Evolutionary conservation across 805 yeast genomes (phyloP), one percentile per base, ranked within the genome.

Genomic region (Schizosaccharomyces japonicus): DNA sequence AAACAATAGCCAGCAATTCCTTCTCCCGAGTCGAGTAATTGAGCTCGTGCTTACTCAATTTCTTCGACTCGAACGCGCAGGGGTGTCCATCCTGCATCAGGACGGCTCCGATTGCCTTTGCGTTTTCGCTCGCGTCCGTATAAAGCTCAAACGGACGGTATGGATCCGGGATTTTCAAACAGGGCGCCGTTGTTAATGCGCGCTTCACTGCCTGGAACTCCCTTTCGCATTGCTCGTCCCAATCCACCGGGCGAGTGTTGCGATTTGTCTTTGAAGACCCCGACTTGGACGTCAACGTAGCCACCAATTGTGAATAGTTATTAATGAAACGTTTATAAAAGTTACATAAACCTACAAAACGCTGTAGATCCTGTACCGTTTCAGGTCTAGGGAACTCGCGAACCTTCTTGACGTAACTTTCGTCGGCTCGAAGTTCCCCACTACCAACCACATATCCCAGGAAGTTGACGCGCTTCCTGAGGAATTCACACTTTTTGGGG

Each of bases 41-140:
- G 29, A 46, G 39, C 28, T 50, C 52, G 4, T 47, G 33, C 5
- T 13, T 5, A 17, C 32, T 17, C 4, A 49, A 31, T 30, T 44
- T 42, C 21, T 17, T 45, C n/a, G n/a, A n/a, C n/a, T n/a, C n/a
- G n/a, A n/a, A n/a, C n/a, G n/a, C n/a, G n/a, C n/a, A n/a, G n/a
- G n/a, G n/a, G n/a, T n/a, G n/a, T n/a, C n/a, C n/a, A n/a, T 13
- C 15, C 17, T 44, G 47, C 27, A 15, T 45, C 49, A 44, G 21
- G 40, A 44, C 47, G 13, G 47, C 47, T 23, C 47, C 48, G 7
- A 46, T 10, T 11, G n/a, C n/a, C n/a, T n/a, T n/a, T n/a, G 48
- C 48, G 11, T 13, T 8, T 8, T 46, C 48, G n/a, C 47, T 39
- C 29, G 47, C 47, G 11, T 46, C 47, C 17, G 23, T 60, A 59